Evolutionary conservation across 2,329 filamentous ascomycete genomes (phyloP).

Genomic region (Xylariaceae sp.): DNA sequence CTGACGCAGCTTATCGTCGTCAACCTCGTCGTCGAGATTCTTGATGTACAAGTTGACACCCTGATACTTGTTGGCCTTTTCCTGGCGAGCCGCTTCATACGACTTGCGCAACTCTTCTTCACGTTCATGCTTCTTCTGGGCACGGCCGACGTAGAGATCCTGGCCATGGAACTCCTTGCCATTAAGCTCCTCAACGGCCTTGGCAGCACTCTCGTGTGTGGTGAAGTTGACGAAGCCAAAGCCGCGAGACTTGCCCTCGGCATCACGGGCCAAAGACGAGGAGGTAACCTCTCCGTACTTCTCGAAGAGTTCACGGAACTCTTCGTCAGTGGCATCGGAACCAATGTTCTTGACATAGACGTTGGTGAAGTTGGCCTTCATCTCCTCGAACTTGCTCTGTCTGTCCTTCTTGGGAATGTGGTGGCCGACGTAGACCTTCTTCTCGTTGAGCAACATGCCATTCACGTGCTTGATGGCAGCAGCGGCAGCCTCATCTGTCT

Average conservation of each 20-base stretch:
- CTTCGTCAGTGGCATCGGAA: slow-evolving; percentile 77
- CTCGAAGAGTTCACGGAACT: slow-evolving; percentile 92
- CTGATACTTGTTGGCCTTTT: slow-evolving; percentile 99
- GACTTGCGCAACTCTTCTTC: slow-evolving; percentile 99
- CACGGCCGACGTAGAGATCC: slow-evolving; percentile 95
- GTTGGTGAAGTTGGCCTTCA: slow-evolving; percentile 99
- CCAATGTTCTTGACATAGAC: slow-evolving; percentile 99
- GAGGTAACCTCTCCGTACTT: slow-evolving; percentile 92
- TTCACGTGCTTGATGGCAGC: slow-evolving; percentile 99
- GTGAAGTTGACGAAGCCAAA: slow-evolving; percentile 97
- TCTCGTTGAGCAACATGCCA: slow-evolving; percentile 99
- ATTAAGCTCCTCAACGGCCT: slow-evolving; percentile 88
- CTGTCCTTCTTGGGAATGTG: slow-evolving; percentile 99
- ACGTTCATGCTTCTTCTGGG: slow-evolving; percentile 99
- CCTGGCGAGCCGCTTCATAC: slow-evolving; percentile 92
- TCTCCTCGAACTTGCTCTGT: slow-evolving; percentile 99
- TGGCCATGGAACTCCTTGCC: slow-evolving; percentile 88
- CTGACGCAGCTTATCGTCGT: slow-evolving; percentile 94
- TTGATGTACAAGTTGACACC: slow-evolving; percentile 99
- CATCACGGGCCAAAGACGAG: slow-evolving; percentile 83
- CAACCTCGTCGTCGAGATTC: slow-evolving; percentile 94
- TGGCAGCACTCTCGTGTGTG: slow-evolving; percentile 78
- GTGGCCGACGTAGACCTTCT: slow-evolving; percentile 99
- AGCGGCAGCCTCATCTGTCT: slow-evolving; percentile 94
- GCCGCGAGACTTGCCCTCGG: slow-evolving; percentile 87